phyloP scores from a whole-genome alignment of 2,329 filamentous ascomycete genomes.

The Tolypocladium album region DNA sequence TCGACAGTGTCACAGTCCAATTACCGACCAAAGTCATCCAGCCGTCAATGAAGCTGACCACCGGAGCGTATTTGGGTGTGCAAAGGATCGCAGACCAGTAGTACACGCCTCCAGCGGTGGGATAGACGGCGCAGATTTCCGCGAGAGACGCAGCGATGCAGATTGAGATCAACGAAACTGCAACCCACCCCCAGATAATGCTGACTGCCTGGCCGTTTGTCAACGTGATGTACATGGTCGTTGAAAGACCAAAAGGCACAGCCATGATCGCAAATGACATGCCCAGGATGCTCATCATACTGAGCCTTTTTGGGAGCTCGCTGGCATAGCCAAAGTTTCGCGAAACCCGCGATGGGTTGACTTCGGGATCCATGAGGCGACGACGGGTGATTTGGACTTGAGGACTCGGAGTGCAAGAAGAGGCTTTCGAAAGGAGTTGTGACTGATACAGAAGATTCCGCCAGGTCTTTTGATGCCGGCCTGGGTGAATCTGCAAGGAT shows the following conservation, averaged over 20 bases:
- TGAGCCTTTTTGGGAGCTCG: constrained; percentile 39
- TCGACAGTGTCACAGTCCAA: constrained; percentile 59
- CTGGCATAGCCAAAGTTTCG: constrained; percentile 32
- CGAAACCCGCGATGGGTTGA: neutral
- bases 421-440: neutral
- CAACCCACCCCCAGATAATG: constrained; percentile 59
- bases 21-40: constrained; percentile 67
- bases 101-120: constrained; percentile 52
- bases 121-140: constrained; percentile 60
- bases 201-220: constrained; percentile 65
- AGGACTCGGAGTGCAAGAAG: neutral
- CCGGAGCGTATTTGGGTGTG: constrained; percentile 47
- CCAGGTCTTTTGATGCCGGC: neutral
- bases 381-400: neutral
- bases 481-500: neutral
- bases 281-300: constrained; percentile 36
- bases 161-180: constrained; percentile 58
- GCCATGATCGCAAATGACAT: constrained; percentile 42
- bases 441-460: neutral
- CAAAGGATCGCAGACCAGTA: constrained; percentile 63
- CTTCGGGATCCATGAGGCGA: neutral
- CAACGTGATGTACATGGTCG: constrained; percentile 39
- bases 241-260: constrained; percentile 37
- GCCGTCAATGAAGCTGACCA: constrained; percentile 61
- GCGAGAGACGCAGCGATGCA: constrained; percentile 61